Evolutionary conservation across 352 stramenopile species (phyloP), one percentile per base, ranked within the genome.

Genomic region (Globisporangium cystogenes): DNA sequence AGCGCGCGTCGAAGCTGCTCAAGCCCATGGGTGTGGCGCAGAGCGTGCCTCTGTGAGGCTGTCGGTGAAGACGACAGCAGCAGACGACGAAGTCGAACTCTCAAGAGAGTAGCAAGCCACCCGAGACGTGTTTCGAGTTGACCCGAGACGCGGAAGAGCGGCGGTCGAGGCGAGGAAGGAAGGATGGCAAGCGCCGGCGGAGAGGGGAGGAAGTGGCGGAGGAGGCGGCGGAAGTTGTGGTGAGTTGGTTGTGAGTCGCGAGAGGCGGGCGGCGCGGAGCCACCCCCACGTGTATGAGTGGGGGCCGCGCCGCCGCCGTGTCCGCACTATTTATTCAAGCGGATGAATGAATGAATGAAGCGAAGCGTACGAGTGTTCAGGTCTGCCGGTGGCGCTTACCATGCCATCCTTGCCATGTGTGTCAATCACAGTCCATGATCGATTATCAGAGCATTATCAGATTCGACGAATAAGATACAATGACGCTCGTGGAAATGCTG

Each of bases 1-100:
- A 57, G 36, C 56, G 56, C 14, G 47, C 43, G 20, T 8, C 53
- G 36, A 73, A 73, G 65, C 45, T 55, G 26, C 57, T 60, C 44
- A 73, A 73, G 57, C 45, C 55, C 45, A 51, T 55, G 49, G 46
- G 52, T 23, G 39, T 46, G 12, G 12, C 40, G 29, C 36, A 52
- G 53, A 59, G 53, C 26, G 26, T 60, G 37, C 36, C 5, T 21
- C 20, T 39, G 12, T 33, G 15, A 35, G 18, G 8, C 33, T 18
- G 33, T 39, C 33, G 14, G 33, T 3, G 15, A 39, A 3, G 5
- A 3, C 12, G 14, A 12, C 4, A 39, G 31, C 14, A 16, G 15
- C 16, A 5, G 21, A 46, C n/a, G 21, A 29, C 23, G n/a, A 7
- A 7, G 42, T 51, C 5, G 29, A 23, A 37, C 11, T 20, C 33